Evolutionary conservation across 345 rosid species (phyloP).

Genomic region (Conringia planisiliqua): DNA sequence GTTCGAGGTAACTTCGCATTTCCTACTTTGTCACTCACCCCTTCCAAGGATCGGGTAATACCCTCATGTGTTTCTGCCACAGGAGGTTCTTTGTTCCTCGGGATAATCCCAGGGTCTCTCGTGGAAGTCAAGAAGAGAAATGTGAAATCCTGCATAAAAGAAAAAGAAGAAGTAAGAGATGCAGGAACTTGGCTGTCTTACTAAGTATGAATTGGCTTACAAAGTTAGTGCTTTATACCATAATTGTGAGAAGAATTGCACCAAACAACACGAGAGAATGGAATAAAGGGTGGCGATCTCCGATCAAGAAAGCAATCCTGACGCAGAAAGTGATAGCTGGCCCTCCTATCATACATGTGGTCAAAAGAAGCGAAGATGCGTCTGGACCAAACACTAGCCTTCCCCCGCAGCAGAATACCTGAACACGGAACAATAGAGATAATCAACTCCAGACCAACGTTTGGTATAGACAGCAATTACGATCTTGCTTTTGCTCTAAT

Average conservation of each 20-base stretch:
- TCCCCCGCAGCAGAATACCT: constrained; percentile 83
- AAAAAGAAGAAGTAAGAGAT: not conserved
- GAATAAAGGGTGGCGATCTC: constrained; percentile 19
- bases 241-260: constrained; percentile 43
- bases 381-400: constrained; percentile 88
- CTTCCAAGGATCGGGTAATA: constrained; percentile 47
- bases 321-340: constrained; percentile 69
- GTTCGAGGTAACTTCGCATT: constrained; percentile 50
- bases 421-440: constrained; percentile 14
- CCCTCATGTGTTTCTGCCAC: constrained; percentile 46
- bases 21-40: constrained; percentile 43
- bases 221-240: constrained; percentile 40
- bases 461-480: not conserved
- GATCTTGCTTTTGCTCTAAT: not conserved
- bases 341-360: constrained; percentile 54
- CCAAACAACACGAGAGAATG: constrained; percentile 38
- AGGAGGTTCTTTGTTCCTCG: constrained; percentile 37
- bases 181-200: not conserved
- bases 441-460: not conserved
- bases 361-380: constrained; percentile 60
- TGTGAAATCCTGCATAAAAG: constrained; percentile 48
- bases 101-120: constrained; percentile 86
- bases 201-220: not conserved
- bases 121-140: constrained; percentile 69
- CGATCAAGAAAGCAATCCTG: constrained; percentile 42